phyloP scores from a whole-genome alignment of 352 stramenopile genomes.

The Globisporangium spinosum region DNA sequence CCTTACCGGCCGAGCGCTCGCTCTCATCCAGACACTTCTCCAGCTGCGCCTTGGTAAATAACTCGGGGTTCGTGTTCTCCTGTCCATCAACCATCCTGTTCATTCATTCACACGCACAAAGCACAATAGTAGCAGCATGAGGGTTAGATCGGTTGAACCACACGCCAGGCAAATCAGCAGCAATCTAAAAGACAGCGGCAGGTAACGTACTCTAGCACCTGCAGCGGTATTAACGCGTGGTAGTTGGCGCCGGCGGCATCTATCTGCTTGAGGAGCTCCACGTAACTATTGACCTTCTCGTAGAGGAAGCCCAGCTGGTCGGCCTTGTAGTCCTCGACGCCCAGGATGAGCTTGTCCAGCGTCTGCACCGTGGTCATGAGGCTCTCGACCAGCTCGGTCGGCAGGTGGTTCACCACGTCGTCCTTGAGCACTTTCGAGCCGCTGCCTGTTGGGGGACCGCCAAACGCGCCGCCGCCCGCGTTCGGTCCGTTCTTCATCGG shows the following conservation, averaged over 20 bases:
- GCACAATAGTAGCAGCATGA: background rate
- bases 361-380: conserved; percentile 59
- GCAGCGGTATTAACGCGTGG: conserved; percentile 52
- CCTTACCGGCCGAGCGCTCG: conserved; percentile 34
- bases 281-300: conserved; percentile 57
- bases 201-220: conserved; percentile 49
- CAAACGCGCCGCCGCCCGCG: conserved; percentile 6
- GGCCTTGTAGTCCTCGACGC: conserved; percentile 55
- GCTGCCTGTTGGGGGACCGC: conserved; percentile 13
- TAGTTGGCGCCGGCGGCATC: conserved; percentile 43
- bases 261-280: conserved; percentile 53
- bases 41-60: conserved; percentile 62
- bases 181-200: background rate
- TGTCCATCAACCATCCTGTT: conserved; percentile 48
- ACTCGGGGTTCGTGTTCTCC: conserved; percentile 57
- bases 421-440: conserved; percentile 39
- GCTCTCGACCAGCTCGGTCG: conserved; percentile 49
- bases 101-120: background rate
- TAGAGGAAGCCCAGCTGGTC: conserved; percentile 58
- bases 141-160: background rate
- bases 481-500: conserved; percentile 34
- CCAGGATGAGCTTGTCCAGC: conserved; percentile 57
- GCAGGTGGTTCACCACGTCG: conserved; percentile 59
- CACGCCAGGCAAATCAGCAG: background rate
- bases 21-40: conserved; percentile 64